Percentiles rank a stretch among this genome's conserved stretches.
phyloP scores from a whole-genome alignment of 208 protist genomes.

The Borovskyia barvae region DNA sequence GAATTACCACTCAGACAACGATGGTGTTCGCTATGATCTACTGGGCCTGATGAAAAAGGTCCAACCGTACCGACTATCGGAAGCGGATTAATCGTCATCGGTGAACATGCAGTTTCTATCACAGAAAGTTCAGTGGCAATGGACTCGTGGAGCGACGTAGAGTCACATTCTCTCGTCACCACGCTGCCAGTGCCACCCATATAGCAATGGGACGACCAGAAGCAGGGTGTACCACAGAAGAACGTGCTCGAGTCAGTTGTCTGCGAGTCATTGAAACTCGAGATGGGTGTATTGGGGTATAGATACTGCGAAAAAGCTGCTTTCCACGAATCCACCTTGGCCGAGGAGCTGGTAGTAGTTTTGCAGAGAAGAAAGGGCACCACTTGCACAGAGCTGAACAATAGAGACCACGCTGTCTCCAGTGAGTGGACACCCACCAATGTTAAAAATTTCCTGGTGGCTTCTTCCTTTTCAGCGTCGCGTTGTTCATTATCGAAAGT shows the following conservation, averaged over 20 bases:
- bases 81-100: conserved; percentile 4
- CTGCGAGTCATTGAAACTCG: no score
- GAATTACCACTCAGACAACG: no score
- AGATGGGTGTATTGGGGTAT: no score
- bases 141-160: conserved; percentile 15
- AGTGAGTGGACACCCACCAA: conserved; percentile 43
- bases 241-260: no score
- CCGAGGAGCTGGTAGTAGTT: no score
- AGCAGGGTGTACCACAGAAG: conserved; percentile 24
- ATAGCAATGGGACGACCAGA: conserved; percentile 29
- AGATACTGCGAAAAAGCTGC: no score
- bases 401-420: conserved; percentile 34
- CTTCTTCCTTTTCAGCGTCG: conserved; percentile 15
- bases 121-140: conserved; percentile 5
- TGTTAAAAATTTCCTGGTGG: conserved; percentile 31
- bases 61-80: no score
- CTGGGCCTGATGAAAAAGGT: no score
- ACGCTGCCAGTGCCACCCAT: not conserved
- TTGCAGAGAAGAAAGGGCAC: conserved; percentile 30
- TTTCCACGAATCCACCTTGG: no score
- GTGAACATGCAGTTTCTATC: not conserved
- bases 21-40: no score
- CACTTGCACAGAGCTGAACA: conserved; percentile 43
- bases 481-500: conserved; percentile 27
- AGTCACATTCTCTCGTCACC: not conserved